A percentile compares a stretch with the other conserved stretches of the same genome.
phyloP scores from a whole-genome alignment of 192 early-diverging fungal species.

The Dimargaris cristalligena region DNA sequence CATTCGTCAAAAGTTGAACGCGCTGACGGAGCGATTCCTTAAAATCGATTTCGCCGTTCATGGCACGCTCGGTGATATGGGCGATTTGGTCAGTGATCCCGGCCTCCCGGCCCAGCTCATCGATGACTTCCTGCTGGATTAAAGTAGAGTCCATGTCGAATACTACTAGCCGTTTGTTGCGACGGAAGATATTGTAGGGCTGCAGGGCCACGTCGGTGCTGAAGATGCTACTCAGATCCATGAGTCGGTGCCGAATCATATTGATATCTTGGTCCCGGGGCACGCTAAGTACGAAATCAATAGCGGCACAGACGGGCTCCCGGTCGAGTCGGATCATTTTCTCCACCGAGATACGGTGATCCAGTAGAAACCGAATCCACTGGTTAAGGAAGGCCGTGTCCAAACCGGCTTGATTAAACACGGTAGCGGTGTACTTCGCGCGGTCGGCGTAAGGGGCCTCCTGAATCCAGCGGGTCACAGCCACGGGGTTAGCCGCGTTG shows the following conservation, averaged over 20 bases:
- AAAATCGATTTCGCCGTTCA: slow-evolving; percentile 98
- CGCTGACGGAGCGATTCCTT: slow-evolving; percentile 78
- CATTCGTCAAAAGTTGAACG: slow-evolving; percentile 75
- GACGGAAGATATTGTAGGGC: slow-evolving; percentile 69
- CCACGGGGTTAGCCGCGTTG: slow-evolving; percentile 18
- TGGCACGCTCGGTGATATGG: slow-evolving; percentile 84
- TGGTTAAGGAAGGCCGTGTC: slow-evolving; percentile 56
- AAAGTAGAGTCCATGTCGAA: slow-evolving; percentile 99
- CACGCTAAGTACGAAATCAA: slow-evolving; percentile 73
- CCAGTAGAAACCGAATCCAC: slow-evolving; percentile 62
- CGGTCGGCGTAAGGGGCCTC: slow-evolving; percentile 79
- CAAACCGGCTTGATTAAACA: slow-evolving; percentile 69
- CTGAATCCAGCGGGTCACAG: slow-evolving; percentile 25
- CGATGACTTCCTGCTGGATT: slow-evolving; percentile 98
- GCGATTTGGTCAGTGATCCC: slow-evolving; percentile 86
- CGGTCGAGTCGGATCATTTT: slow-evolving; percentile 67
- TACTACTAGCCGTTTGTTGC: slow-evolving; percentile 83
- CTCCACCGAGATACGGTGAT: slow-evolving; percentile 68
- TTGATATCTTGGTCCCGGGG: slow-evolving; percentile 47
- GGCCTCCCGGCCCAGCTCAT: slow-evolving; percentile 85
- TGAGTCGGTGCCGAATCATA: slow-evolving; percentile 47
- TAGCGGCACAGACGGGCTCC: slow-evolving; percentile 43
- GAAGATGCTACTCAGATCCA: slow-evolving; percentile 49
- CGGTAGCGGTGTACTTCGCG: slow-evolving; percentile 71
- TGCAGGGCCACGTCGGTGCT: slow-evolving; percentile 77